Percentiles rank a stretch among this genome's conserved stretches.
These are phyloP conservation scores for Voacanga thouarsii DNA, from an alignment of 257 asterid genomes.

Conservation along the genomic window DNA sequence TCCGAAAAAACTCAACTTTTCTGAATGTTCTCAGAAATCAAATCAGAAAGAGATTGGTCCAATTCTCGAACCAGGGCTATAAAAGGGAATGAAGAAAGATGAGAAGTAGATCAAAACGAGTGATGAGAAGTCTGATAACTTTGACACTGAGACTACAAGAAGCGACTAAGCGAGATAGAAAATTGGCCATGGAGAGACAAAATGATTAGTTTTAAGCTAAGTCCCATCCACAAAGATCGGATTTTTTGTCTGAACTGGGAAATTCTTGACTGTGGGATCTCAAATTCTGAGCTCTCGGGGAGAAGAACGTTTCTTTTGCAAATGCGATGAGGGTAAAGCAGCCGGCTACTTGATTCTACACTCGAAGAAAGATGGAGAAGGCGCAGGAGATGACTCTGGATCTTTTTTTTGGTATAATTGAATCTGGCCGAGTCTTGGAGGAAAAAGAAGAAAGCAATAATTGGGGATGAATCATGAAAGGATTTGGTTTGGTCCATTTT, in stretches of 20 bases:
- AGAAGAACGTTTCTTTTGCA: constrained; percentile 12
- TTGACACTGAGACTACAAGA: constrained; percentile 12
- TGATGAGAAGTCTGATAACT: constrained; percentile 32
- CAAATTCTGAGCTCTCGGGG: background rate
- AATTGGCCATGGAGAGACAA: constrained; percentile 30
- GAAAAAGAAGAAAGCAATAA: background rate
- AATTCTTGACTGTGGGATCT: background rate
- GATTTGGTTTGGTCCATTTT: background rate
- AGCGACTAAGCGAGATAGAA: constrained; percentile 11
- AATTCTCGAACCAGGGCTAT: constrained; percentile 3
- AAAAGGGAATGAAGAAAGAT: constrained; percentile 54
- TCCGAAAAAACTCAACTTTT: background rate
- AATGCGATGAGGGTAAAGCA: background rate
- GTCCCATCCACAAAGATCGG: constrained; percentile 27
- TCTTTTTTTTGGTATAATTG: too few species aligned
- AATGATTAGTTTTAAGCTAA: constrained; percentile 4
- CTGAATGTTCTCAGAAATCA: background rate
- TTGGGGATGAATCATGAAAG: background rate
- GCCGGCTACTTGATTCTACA: background rate
- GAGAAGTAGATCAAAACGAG: constrained; percentile 45
- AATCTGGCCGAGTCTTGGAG: background rate
- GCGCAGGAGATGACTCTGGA: background rate
- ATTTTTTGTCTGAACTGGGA: background rate
- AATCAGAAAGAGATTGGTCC: background rate
- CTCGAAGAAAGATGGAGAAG: background rate